phyloP scores from a whole-genome alignment of 2,329 filamentous ascomycete genomes.

The Sporothrix protearum region DNA sequence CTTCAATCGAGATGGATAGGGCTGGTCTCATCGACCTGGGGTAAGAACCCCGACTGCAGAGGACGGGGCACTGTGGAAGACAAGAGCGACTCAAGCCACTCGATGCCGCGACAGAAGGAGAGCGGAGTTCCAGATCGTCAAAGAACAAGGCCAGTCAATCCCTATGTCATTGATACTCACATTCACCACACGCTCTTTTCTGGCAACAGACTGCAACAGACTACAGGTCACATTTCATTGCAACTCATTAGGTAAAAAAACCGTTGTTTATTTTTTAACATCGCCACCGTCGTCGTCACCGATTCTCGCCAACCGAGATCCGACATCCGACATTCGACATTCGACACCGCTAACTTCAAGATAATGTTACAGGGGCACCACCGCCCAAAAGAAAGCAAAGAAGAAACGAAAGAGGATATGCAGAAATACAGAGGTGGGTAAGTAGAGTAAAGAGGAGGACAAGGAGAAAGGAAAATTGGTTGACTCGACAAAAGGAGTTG shows the following conservation, averaged over 20 bases:
- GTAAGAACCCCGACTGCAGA: background rate
- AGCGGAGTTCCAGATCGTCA: background rate
- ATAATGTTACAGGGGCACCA: conserved; percentile 4
- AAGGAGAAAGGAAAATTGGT: background rate
- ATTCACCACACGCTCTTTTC: background rate
- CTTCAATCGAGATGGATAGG: background rate
- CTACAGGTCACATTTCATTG: background rate
- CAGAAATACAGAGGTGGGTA: background rate
- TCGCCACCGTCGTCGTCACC: background rate
- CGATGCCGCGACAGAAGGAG: background rate
- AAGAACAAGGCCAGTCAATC: background rate
- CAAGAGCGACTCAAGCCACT: background rate
- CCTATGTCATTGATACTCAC: background rate
- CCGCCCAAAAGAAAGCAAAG: background rate
- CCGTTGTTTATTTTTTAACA: background rate
- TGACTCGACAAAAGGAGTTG: background rate
- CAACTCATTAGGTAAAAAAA: background rate
- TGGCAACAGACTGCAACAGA: no score
- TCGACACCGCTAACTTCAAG: background rate
- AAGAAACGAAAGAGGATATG: background rate
- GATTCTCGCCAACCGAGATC: background rate
- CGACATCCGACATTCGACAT: background rate
- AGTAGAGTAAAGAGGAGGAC: background rate
- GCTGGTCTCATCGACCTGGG: background rate
- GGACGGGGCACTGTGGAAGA: background rate